Evolutionary conservation across 176 grass and related monocot genomes (phyloP).

Genomic region (Olyra latifolia): DNA sequence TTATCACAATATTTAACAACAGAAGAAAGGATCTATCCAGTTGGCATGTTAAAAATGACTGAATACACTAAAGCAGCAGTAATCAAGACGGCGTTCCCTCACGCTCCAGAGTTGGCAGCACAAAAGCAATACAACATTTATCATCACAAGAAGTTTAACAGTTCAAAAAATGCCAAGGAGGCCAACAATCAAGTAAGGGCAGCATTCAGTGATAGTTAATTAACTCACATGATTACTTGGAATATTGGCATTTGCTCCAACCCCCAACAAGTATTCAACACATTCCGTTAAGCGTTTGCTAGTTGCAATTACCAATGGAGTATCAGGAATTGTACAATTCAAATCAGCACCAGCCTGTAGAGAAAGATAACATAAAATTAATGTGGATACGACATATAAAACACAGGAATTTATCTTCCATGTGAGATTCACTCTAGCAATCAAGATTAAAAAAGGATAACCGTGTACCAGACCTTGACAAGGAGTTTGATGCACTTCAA

Average conservation of each 20-base stretch:
- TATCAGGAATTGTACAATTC: slow-evolving; percentile 31
- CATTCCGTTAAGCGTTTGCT: slow-evolving; percentile 27
- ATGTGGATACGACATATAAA: neutral
- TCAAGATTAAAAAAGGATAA: neutral
- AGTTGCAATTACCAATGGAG: slow-evolving; percentile 40
- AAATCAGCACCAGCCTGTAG: slow-evolving; percentile 48
- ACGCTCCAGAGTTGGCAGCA: neutral
- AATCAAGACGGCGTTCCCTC: neutral
- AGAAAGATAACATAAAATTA: neutral
- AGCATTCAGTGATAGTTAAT: neutral
- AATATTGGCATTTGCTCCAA: slow-evolving; percentile 42
- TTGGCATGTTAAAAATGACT: neutral
- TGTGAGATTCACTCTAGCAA: neutral
- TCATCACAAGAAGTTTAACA: neutral
- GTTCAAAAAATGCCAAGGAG: neutral
- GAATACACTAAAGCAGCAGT: neutral
- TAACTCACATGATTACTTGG: slow-evolving; percentile 25
- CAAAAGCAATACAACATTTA: neutral
- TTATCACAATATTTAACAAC: neutral
- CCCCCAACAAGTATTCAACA: slow-evolving; percentile 37
- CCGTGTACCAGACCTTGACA: slow-evolving; percentile 12
- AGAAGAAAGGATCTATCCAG: neutral
- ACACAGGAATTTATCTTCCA: neutral
- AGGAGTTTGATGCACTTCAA: slow-evolving; percentile 40
- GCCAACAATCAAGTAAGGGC: neutral